Evolutionary conservation across 2,329 filamentous ascomycete genomes (phyloP), one percentile per base, ranked within the genome.

Genomic region (Didymella pomorum): DNA sequence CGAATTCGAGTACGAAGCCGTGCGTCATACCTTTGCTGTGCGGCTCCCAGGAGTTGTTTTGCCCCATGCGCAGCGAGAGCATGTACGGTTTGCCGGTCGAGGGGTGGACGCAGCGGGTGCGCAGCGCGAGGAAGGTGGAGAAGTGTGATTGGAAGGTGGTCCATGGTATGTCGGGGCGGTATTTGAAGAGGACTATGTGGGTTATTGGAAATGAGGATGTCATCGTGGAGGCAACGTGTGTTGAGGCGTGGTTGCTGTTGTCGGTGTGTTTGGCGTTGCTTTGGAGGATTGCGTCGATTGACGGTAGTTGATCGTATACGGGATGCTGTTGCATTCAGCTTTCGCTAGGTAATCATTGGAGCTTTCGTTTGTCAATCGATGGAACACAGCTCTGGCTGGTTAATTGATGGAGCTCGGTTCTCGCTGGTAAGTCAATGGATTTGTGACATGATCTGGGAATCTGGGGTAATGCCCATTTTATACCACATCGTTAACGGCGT

Each of bases 171-270:
- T 68, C 55, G 1, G 70, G 43, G 2, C 67, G 62, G 58, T 76
- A 76, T 60, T 71, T 75, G 68, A 75, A 76, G 53, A 72, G 70
- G 10, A 74, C 74, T 29, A 74, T 76, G 56, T 76, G 73, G 9
- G 69, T 76, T 50, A 76, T 74, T 3, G 56, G 55, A 29, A 43
- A 39, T 12, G 41, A 21, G 18, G 41, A 43, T 8, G 29, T n/a
- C 48, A 52, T 31, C 12, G 12, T 16, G 29, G 29, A 31, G 29
- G 29, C 29, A 4, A 4, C 29, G 29, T 16, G 29, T 12, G 10
- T 12, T 11, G 14, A 5, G 29, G 12, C 4, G 29, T 31, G 29
- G 4, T 14, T 31, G 3, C 12, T 31, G 29, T 31, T 14, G 10
- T 31, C 16, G 12, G 12, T 1, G 12, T 16, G 29, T 31, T 31